Evolutionary conservation across 225 moss, liverwort and hornwort genomes (phyloP).

Genomic region (Bryum argenteum): DNA sequence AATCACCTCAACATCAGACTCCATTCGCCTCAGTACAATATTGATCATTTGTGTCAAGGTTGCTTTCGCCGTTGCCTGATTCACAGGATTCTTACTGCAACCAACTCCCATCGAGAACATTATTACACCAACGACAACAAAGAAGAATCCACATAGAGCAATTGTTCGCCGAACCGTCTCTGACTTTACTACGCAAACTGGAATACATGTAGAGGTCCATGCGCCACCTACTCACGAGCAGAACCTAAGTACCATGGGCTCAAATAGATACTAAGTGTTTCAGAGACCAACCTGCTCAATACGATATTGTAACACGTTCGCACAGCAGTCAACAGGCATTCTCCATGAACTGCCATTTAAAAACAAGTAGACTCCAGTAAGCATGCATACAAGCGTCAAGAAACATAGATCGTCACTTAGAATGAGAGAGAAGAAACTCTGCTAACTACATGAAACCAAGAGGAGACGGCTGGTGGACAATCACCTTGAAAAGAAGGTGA

Average conservation of each 20-base stretch:
- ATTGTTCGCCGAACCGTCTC: neutral
- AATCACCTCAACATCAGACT: constrained; percentile 81
- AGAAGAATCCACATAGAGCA: constrained; percentile 5
- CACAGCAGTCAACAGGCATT: constrained; percentile 94
- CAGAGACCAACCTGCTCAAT: constrained; percentile 73
- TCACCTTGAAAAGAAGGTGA: constrained; percentile 90
- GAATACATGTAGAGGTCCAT: constrained; percentile 8
- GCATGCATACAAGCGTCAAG: constrained; percentile 15
- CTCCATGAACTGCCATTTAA: constrained; percentile 88
- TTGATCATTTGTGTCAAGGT: constrained; percentile 99
- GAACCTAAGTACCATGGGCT: neutral
- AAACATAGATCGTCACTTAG: neutral
- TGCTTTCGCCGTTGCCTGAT: constrained; percentile 96
- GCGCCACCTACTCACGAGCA: constrained; percentile 2
- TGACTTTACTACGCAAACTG: neutral
- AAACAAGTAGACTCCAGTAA: constrained; percentile 30
- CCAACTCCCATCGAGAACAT: constrained; percentile 16
- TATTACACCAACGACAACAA: neutral
- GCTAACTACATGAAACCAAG: neutral
- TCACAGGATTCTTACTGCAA: constrained; percentile 90
- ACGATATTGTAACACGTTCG: constrained; percentile 99
- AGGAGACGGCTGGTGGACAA: constrained; percentile 6
- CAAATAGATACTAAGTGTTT: constrained; percentile 1
- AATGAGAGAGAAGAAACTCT: neutral
- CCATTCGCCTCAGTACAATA: constrained; percentile 95